A percentile compares a stretch with the other conserved stretches of the same genome.
phyloP scores from a whole-genome alignment of 2,329 filamentous ascomycete species.

The Fonsecaea monophora region DNA sequence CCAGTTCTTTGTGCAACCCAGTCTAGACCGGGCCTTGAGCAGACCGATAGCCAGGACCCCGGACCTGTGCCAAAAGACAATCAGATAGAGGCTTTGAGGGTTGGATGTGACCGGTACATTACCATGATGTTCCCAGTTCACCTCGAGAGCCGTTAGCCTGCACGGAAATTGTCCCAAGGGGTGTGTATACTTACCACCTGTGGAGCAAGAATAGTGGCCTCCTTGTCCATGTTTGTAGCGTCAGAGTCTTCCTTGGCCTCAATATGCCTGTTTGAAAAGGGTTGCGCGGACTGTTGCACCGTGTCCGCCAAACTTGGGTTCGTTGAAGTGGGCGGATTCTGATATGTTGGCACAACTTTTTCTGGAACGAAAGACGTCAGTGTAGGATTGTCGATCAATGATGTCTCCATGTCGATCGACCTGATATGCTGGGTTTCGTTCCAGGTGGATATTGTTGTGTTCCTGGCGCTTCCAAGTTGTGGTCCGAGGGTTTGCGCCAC shows the following conservation, averaged over 20 bases:
- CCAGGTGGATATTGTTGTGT: slow-evolving; percentile 5
- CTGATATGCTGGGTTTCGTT: background rate
- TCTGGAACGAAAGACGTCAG: background rate
- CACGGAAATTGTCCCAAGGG: background rate
- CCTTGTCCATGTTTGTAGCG: slow-evolving; percentile 3
- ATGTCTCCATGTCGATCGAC: slow-evolving; percentile 1
- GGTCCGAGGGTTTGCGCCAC: background rate
- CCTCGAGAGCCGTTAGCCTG: background rate
- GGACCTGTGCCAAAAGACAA: background rate
- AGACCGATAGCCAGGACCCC: slow-evolving; percentile 8
- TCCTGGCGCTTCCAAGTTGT: background rate
- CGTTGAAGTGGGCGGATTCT: background rate
- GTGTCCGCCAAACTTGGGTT: background rate
- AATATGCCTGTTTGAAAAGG: background rate
- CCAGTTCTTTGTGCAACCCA: slow-evolving; percentile 15
- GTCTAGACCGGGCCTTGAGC: slow-evolving; percentile 3
- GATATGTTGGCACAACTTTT: background rate
- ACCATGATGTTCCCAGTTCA: slow-evolving; percentile 14
- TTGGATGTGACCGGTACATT: background rate
- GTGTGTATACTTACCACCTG: background rate
- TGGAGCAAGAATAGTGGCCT: slow-evolving; percentile 7
- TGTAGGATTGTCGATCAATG: background rate
- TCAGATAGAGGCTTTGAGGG: background rate
- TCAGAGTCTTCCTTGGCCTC: background rate
- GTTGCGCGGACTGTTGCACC: slow-evolving; percentile 1